These are phyloP conservation scores for Austroboletus rostrupii DNA, from an alignment of 1,284 basidiomycete species.

Conservation along the genomic window DNA sequence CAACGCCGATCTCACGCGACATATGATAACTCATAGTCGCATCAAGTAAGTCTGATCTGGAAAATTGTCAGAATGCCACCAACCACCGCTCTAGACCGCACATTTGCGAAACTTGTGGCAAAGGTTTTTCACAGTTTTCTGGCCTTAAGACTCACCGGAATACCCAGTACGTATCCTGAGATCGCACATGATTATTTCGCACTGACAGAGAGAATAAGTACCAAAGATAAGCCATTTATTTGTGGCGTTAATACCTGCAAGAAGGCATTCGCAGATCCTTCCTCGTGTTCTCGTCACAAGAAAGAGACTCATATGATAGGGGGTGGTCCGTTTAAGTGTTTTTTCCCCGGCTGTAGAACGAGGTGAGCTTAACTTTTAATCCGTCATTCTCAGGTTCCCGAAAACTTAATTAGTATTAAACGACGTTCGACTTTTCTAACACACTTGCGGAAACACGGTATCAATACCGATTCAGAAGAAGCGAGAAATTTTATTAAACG, in stretches of 20 bases:
- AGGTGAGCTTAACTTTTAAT: conserved; percentile 34
- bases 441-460: conserved; percentile 51
- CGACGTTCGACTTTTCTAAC: conserved; percentile 52
- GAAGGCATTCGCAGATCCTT: conserved; percentile 57
- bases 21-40: conserved; percentile 42
- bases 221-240: conserved; percentile 45
- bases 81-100: conserved; percentile 37
- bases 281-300: conserved; percentile 57
- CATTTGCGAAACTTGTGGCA: conserved; percentile 43
- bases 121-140: conserved; percentile 50
- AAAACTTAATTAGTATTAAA: conserved; percentile 46
- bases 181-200: background rate
- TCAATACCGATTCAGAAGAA: conserved; percentile 28
- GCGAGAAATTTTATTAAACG: conserved; percentile 11
- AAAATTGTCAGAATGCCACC: background rate
- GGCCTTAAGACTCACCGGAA: conserved; percentile 58
- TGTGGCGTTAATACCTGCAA: conserved; percentile 46
- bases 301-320: conserved; percentile 48
- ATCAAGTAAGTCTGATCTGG: conserved; percentile 36
- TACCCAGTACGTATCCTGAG: conserved; percentile 44
- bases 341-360: conserved; percentile 40
- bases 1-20: conserved; percentile 52
- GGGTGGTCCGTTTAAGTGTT: conserved; percentile 42
- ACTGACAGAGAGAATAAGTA: conserved; percentile 35
- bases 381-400: background rate